Evolutionary conservation across 31 red algal species (phyloP), one percentile per base, ranked within the genome.

Genomic region (Asparagopsis taxiformis): DNA sequence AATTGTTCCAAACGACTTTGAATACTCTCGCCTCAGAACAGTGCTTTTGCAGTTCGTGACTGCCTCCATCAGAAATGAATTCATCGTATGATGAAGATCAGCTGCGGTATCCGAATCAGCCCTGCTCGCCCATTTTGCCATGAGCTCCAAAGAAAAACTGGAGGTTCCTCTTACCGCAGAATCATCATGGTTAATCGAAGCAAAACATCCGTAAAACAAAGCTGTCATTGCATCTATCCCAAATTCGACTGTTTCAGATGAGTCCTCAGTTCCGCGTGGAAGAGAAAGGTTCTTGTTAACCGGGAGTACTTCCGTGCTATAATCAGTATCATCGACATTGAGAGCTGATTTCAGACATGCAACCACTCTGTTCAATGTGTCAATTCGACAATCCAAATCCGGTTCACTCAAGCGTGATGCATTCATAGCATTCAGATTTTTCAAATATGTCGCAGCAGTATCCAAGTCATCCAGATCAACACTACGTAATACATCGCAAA

Each of bases 331-430:
- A 44, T 46, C 37, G 19, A 4, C 33, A 36, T 59, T 61, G 4
- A 78, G 36, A n/a, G 57, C 82, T 26, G 24, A 37, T 54, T 86
- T 81, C 22, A 82, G 31, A 19, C 57, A 33, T 24, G 2, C 37
- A 11, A 62, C 70, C 8, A 92, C 49, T 9, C 52, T 51, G 44
- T 74, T 81, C 56, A 93, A 39, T 0, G 75, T 61, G 7, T 81
- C 75, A n/a, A 93, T 67, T 37, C 75, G 74, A 46, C 53, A 4
- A 57, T 93, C 90, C 31, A 82, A 51, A 41, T 93, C 90, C 25
- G 81, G 81, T 3, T 72, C 30, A 59, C 72, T 74, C 33, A 93
- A 41, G 2, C 68, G 65, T 23, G 75, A 48, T 46, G 43, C 33
- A 20, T 66, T 31, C 90, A 80, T 80, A 11, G 90, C 74, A 55